Evolutionary conservation across 2,329 filamentous ascomycete species (phyloP), one percentile per base, ranked within the genome.

Genomic region (Alternaria angustiovoidea): DNA sequence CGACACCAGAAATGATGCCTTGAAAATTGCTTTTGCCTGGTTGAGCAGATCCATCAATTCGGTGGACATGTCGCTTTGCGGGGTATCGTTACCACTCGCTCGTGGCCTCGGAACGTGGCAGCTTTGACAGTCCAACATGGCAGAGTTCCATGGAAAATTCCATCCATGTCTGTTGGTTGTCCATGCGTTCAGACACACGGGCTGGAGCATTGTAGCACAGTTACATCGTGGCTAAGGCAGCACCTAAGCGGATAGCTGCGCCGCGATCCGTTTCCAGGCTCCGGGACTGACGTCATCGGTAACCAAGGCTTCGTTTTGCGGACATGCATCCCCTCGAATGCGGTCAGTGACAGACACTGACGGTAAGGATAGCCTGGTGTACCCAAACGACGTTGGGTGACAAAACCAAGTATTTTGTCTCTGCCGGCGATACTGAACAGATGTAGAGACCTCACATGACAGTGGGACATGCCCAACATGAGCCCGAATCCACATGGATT

Each of bases 231-330:
- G 65, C 65, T 67, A 60, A 63, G 55, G 47, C 39, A 42, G 41
- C 51, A 39, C 47, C 32, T 43, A 44, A 38, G 28, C 57, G 51
- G 51, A 55, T 30, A 22, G 43, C 38, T 58, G 41, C 54, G 36
- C 53, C 52, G 51, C 62, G 42, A 30, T 30, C 38, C 55, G 30
- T 41, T 48, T 42, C 42, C 56, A 43, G 46, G 26, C 34, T 42
- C 46, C 47, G 49, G 48, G 42, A 51, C 54, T 67, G 65, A 74
- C 72, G 68, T 74, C 71, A 72, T 55, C 24, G 14, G 12, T 48
- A 39, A 16, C 44, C 16, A 41, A n/a, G 42, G 28, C 44, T 30
- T 32, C 34, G 30, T 28, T 49, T 47, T 36, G 48, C 51, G 24
- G 54, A 34, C 59, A 62, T 62, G 68, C 61, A 64, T 51, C 58